These are phyloP conservation scores for Lactifluus subvellereus DNA, from an alignment of 768 basidiomycete genomes.

Conservation along the genomic window DNA sequence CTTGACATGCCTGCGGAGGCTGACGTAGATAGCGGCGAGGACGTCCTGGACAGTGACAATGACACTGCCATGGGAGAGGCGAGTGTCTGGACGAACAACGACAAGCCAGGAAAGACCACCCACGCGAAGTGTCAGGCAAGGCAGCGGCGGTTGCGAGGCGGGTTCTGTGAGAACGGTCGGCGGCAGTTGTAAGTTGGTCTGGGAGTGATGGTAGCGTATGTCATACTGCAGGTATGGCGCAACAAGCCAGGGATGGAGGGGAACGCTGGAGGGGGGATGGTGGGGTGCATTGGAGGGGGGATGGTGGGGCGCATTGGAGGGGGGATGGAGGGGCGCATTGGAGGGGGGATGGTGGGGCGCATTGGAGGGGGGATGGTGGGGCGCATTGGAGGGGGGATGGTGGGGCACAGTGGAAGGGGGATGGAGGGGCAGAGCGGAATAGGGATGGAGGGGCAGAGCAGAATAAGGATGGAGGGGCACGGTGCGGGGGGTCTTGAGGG, in stretches of 20 bases:
- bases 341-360: too few species aligned
- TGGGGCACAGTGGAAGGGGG: too few species aligned
- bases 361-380: too few species aligned
- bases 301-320: too few species aligned
- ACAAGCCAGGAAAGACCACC: constrained; percentile 1
- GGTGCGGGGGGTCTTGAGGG: too few species aligned
- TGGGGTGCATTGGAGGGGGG: too few species aligned
- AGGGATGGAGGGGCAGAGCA: too few species aligned
- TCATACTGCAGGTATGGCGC: constrained; percentile 4
- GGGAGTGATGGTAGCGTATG: neutral
- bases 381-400: too few species aligned
- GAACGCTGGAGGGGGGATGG: neutral
- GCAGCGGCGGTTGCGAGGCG: neutral
- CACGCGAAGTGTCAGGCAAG: neutral
- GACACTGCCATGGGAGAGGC: neutral
- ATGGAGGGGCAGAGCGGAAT: neutral
- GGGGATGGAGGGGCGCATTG: too few species aligned
- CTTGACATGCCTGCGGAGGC: constrained; percentile 7
- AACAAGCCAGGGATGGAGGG: neutral
- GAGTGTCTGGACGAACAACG: neutral
- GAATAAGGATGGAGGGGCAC: too few species aligned
- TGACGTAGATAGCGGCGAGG: neutral
- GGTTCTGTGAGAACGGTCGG: neutral
- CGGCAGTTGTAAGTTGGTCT: neutral
- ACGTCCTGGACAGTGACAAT: constrained; percentile 12